Base-by-base conservation (phyloP, 495 filamentous ascomycete genomes). In the Podospora didyma region DNA sequence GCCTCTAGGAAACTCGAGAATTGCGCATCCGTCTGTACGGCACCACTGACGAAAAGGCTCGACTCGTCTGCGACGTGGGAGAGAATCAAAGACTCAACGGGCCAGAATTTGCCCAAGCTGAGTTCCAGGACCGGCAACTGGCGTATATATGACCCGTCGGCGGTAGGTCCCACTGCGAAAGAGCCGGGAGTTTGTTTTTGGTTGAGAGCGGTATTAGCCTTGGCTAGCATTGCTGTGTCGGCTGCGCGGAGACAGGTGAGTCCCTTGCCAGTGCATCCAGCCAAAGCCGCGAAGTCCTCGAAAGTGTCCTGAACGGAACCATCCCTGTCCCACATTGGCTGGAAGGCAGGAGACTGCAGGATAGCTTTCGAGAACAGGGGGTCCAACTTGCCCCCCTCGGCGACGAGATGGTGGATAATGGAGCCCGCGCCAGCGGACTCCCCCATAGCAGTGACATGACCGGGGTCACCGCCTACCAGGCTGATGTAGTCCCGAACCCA, bases 401-500 rank as follows among this genome's bases (percentile, higher is more conserved):
- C 79, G 2, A 82, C 86, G 51, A 89, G 75, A 56, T 89, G 86
- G 60, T 89, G 85, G 68, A 89, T 71, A 53, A 88, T 80, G 1
- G 59, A 80, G 3, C 82, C 82, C 1, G 76, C 87, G 1, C 87
- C 88, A 0, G 87, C 86, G 11, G 82, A 86, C 58, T 89, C 81
- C 14, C 88, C 88, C 71, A 84, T 79, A 1, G 89, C 79, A 0
- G 89, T 90, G 11, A 90, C 82, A 31, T 71, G 68, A 7, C 67
- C 63, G 0, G 79, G 74, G 63, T 90, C 82, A 7, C 88, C 88
- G 5, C 87, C 86, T 57, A 90, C 85, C 0, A 81, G 72, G 49
- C 75, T 65, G 53, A 90, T 89, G 58, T 89, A 73, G 53, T 82
- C 73, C 54, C 85, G 77, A 3, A 90, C 78, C 87, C 87, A 90